Evolutionary conservation across 768 basidiomycete genomes (phyloP).

Genomic region (Hydnomerulius pinastri): DNA sequence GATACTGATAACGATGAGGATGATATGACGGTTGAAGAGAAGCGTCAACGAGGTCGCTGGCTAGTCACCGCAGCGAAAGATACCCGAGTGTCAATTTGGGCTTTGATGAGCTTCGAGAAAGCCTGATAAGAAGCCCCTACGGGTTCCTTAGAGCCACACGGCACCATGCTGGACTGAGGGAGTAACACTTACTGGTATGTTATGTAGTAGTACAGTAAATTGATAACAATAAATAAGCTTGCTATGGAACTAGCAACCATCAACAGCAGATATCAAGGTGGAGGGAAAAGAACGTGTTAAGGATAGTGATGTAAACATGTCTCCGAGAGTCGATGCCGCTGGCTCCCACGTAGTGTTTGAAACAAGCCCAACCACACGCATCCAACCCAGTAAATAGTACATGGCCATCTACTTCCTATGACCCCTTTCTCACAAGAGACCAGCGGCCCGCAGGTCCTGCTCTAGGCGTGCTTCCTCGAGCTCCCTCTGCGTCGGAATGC

Average conservation of each 20-base stretch:
- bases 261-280: neutral
- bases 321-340: neutral
- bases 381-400: slow-evolving; percentile 8
- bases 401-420: neutral
- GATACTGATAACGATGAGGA: slow-evolving; percentile 52
- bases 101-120: slow-evolving; percentile 46
- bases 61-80: slow-evolving; percentile 68
- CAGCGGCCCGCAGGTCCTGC: slow-evolving; percentile 53
- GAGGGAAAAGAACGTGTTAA: neutral
- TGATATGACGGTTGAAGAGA: slow-evolving; percentile 48
- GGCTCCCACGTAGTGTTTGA: too few relatives aligned
- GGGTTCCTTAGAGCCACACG: too few relatives aligned
- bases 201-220: slow-evolving; percentile 21
- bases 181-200: slow-evolving; percentile 7
- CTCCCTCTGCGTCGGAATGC: slow-evolving; percentile 31
- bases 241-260: neutral
- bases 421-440: slow-evolving; percentile 42
- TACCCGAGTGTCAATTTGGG: slow-evolving; percentile 71
- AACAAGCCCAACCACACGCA: neutral
- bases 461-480: slow-evolving; percentile 48
- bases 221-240: slow-evolving; percentile 15
- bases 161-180: too few relatives aligned
- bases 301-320: neutral
- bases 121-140: too few relatives aligned
- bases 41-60: slow-evolving; percentile 55